These are phyloP conservation scores for Ophiosphaerella korrae DNA, from an alignment of 2,329 filamentous ascomycete species.

Conservation along the genomic window DNA sequence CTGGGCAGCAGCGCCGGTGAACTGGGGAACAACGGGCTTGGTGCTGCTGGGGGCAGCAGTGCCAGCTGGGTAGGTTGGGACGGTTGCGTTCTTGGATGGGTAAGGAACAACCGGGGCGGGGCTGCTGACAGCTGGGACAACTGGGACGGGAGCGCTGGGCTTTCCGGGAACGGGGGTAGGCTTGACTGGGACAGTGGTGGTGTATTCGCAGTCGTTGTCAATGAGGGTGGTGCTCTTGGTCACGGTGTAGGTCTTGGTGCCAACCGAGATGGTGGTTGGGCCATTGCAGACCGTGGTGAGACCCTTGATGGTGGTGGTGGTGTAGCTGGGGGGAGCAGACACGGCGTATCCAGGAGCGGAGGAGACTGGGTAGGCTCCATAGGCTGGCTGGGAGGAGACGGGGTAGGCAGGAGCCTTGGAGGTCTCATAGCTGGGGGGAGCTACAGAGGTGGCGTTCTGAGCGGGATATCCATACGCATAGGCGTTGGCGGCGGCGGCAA, in stretches of 20 bases:
- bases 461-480: slow-evolving; percentile 17
- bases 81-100: slow-evolving; percentile 31
- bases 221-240: slow-evolving; percentile 40
- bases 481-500: slow-evolving; percentile 36
- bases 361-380: slow-evolving; percentile 4
- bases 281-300: slow-evolving; percentile 30
- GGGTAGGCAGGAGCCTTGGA: slow-evolving; percentile 8
- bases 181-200: slow-evolving; percentile 26
- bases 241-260: slow-evolving; percentile 41
- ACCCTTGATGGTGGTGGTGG: slow-evolving; percentile 31
- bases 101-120: slow-evolving; percentile 12
- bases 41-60: slow-evolving; percentile 35
- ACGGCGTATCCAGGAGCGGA: slow-evolving; percentile 4
- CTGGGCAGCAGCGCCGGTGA: slow-evolving; percentile 60
- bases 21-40: slow-evolving; percentile 39
- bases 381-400: slow-evolving; percentile 2
- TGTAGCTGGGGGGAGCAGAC: slow-evolving; percentile 28
- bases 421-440: slow-evolving; percentile 5
- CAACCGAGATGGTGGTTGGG: slow-evolving; percentile 34
- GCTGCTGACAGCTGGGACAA: slow-evolving; percentile 21
- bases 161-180: slow-evolving; percentile 21
- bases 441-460: slow-evolving; percentile 26
- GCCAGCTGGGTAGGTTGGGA: slow-evolving; percentile 25
- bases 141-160: slow-evolving; percentile 22
- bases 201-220: slow-evolving; percentile 30